Base-by-base conservation (phyloP, 2,329 filamentous ascomycete genomes). In the Clonostachys sp. region DNA sequence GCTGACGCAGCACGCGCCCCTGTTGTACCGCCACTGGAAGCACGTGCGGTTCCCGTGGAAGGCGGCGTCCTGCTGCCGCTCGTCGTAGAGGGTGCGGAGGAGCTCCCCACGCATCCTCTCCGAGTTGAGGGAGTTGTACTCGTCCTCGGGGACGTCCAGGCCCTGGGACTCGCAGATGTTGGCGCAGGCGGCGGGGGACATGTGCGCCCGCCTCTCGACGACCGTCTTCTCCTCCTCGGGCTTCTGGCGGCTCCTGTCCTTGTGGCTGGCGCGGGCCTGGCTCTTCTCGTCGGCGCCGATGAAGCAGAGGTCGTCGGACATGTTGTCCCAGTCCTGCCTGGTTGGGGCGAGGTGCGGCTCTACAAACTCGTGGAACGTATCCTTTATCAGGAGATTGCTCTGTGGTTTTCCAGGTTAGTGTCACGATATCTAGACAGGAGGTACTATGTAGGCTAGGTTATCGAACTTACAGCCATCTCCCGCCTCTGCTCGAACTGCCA, bases 401-500 rank as follows among this genome's bases (percentile, higher is more conserved):
- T 77, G 48, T 46, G 13, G 40, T 14, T 18, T 45, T 44, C 17
- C 50, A 46, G 53, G 55, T 59, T 52, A 53, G 49, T 33, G 41
- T 52, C 45, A 8, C 6, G 17, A 13, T 44, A 17, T 8, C 9
- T 9, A 10, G 24, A 9, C 9, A 30, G n/a, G n/a, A n/a, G n/a
- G 24, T 30, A 30, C 3, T 30, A 4, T 30, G 9, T 18, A 30
- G 24, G 9, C 24, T 30, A 30, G 24, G 24, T 10, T 10, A 10
- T 30, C 24, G 9, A 30, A 30, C 24, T 30, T 30, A 30, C 24
- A 30, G 24, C 24, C 24, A 30, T 30, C 34, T 64, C 69, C 33
- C 72, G 65, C 5, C 67, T 72, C 57, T 78, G 69, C 55, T 81
- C 77, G 48, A 71, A 80, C 47, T 77, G 68, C 74, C 77, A 81